A percentile compares a stretch with the other conserved stretches of the same genome.
These are phyloP conservation scores for Suillus weaverae DNA, from an alignment of 768 basidiomycete species.

Conservation along the genomic window DNA sequence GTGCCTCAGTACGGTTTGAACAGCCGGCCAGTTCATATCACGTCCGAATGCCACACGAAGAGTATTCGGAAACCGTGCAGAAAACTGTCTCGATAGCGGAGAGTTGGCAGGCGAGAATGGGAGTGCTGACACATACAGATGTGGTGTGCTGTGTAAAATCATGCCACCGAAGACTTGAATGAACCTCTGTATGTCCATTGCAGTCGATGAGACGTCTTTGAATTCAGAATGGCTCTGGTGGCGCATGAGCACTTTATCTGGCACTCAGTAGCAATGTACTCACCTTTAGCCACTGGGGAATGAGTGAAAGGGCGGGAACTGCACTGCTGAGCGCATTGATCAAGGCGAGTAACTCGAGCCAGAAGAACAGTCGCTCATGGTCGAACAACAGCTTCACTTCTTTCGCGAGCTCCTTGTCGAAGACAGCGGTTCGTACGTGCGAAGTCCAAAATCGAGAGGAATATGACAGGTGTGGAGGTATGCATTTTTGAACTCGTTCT, in stretches of 20 bases:
- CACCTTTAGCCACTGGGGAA: neutral
- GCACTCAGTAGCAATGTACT: neutral
- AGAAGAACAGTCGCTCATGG: neutral
- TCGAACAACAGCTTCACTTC: neutral
- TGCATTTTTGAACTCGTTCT: conserved; percentile 1
- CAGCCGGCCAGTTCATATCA: neutral
- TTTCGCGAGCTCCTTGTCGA: neutral
- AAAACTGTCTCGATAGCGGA: neutral
- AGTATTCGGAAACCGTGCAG: neutral
- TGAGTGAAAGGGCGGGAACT: neutral
- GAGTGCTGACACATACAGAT: conserved; percentile 26
- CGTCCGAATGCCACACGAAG: neutral
- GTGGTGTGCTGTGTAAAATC: conserved; percentile 20
- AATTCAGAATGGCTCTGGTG: neutral
- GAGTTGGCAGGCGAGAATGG: conserved; percentile 16
- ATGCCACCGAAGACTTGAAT: conserved; percentile 12
- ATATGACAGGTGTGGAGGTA: conserved; percentile 9
- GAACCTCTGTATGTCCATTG: conserved; percentile 13
- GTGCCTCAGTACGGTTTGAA: neutral
- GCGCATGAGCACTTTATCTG: neutral
- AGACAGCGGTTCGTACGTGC: conserved; percentile 6
- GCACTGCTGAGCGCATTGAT: neutral
- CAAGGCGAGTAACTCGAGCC: neutral
- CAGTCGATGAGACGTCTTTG: neutral
- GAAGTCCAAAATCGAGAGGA: conserved; percentile 13